phyloP scores from a whole-genome alignment of 2,329 filamentous ascomycete genomes.

The Zasmidium citrigriseum region DNA sequence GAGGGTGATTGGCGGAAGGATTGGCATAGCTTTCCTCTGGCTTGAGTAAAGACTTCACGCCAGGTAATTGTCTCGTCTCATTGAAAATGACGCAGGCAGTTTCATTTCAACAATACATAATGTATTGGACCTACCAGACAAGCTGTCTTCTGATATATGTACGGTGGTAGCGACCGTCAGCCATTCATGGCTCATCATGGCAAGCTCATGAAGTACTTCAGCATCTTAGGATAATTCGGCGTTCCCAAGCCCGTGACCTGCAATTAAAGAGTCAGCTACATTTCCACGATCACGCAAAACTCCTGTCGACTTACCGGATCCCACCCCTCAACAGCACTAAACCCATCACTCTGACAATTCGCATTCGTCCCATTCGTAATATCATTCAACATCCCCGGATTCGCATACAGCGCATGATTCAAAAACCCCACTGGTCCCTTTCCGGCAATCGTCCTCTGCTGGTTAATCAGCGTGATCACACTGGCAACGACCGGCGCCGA shows the following conservation, averaged over 20 bases:
- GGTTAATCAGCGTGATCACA: slow-evolving; percentile 31
- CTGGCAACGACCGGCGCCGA: slow-evolving; percentile 29
- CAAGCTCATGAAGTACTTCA: slow-evolving; percentile 26
- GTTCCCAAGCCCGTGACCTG: slow-evolving; percentile 29
- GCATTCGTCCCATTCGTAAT: slow-evolving; percentile 32
- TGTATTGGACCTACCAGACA: too few relatives aligned
- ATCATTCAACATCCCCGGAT: slow-evolving; percentile 17
- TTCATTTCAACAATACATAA: background rate
- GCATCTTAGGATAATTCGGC: slow-evolving; percentile 30
- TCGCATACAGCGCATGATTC: slow-evolving; percentile 30
- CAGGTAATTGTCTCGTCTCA: too few relatives aligned
- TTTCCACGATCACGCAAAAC: slow-evolving; percentile 8
- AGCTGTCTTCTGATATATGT: too few relatives aligned
- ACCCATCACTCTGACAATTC: slow-evolving; percentile 23
- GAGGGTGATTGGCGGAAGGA: too few relatives aligned
- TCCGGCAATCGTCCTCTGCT: slow-evolving; percentile 25
- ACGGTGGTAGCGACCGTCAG: too few relatives aligned
- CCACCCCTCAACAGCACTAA: slow-evolving; percentile 16
- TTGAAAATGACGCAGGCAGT: background rate
- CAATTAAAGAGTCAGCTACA: background rate
- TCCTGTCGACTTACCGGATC: slow-evolving; percentile 22
- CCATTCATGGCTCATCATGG: slow-evolving; percentile 15
- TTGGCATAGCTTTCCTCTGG: too few relatives aligned
- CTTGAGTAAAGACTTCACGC: too few relatives aligned
- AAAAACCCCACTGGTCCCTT: slow-evolving; percentile 37